Percentiles rank a stretch among this genome's conserved stretches.
Evolutionary conservation across 75 land plant species (phyloP).

Genomic region (Sequoiadendron giganteum): DNA sequence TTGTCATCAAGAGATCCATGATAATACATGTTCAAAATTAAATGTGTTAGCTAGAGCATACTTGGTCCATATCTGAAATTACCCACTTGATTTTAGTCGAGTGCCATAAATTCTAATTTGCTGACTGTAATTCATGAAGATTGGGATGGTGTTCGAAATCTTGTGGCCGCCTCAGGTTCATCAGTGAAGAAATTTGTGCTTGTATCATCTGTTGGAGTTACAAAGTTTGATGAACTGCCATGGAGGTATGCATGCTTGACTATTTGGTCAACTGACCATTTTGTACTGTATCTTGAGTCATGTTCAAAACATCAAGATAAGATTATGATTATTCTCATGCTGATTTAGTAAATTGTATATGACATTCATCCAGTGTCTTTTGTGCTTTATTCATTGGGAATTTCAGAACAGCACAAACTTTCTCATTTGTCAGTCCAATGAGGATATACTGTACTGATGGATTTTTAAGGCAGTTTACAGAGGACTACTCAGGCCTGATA

Average conservation of each 20-base stretch:
- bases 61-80: not conserved
- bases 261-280: not conserved
- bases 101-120: conserved; percentile 1
- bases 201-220: conserved; percentile 96
- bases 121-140: conserved; percentile 41
- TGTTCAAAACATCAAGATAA: not conserved
- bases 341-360: not conserved
- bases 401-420: not conserved
- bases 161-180: conserved; percentile 64
- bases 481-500: not conserved
- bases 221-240: conserved; percentile 83
- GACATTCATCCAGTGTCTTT: not conserved
- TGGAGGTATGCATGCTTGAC: conserved; percentile 69
- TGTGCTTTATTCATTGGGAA: not conserved
- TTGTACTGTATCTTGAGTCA: not conserved
- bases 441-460: not conserved
- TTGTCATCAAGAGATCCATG: not conserved
- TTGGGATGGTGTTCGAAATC: conserved; percentile 92
- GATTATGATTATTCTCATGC: not conserved
- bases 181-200: conserved; percentile 73
- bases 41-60: not conserved
- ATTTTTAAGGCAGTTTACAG: not conserved
- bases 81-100: not conserved
- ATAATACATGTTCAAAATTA: not conserved
- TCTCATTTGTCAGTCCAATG: not conserved